A percentile compares a stretch with the other conserved stretches of the same genome.
Evolutionary conservation across 148 eudicot species (phyloP).

Genomic region (Fallopia convolvulus): DNA sequence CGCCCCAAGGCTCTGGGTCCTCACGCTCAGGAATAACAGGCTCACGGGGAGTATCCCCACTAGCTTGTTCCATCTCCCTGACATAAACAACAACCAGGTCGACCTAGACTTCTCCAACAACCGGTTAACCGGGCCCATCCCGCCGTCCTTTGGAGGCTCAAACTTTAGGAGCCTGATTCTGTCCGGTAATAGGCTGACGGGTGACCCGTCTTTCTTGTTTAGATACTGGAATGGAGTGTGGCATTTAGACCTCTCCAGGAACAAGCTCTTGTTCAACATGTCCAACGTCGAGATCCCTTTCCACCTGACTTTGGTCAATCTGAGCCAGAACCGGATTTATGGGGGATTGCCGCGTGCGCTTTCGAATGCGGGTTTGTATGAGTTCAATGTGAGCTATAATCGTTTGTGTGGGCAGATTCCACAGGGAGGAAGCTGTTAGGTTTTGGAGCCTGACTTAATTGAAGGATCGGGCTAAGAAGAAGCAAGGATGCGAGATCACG

Average conservation of each 20-base stretch:
- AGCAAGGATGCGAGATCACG: too few species aligned
- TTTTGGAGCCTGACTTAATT: too few species aligned
- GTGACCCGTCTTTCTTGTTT: conserved; percentile 22
- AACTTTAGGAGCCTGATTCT: conserved; percentile 22
- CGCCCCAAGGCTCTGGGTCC: conserved; percentile 16
- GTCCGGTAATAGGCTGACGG: conserved; percentile 26
- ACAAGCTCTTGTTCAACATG: conserved; percentile 22
- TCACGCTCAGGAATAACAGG: conserved; percentile 32
- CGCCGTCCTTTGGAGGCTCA: conserved; percentile 17
- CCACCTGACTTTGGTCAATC: neutral
- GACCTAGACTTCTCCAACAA: conserved; percentile 32
- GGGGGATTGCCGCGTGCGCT: conserved; percentile 15
- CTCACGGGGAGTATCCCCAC: conserved; percentile 37
- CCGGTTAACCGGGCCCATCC: conserved; percentile 31
- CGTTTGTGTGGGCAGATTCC: conserved; percentile 49
- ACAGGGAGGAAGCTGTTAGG: conserved; percentile 17
- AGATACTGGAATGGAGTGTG: conserved; percentile 13
- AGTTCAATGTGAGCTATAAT: conserved; percentile 40
- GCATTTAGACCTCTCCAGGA: conserved; percentile 18
- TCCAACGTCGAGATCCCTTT: conserved; percentile 14
- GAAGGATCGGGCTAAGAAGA: too few species aligned
- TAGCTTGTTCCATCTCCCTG: conserved; percentile 11
- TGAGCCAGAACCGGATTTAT: conserved; percentile 26
- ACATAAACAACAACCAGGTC: conserved; percentile 19
- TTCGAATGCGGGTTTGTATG: neutral